phyloP scores from a whole-genome alignment of 164 flowering plant genomes.

The Tetracentron sinense region DNA sequence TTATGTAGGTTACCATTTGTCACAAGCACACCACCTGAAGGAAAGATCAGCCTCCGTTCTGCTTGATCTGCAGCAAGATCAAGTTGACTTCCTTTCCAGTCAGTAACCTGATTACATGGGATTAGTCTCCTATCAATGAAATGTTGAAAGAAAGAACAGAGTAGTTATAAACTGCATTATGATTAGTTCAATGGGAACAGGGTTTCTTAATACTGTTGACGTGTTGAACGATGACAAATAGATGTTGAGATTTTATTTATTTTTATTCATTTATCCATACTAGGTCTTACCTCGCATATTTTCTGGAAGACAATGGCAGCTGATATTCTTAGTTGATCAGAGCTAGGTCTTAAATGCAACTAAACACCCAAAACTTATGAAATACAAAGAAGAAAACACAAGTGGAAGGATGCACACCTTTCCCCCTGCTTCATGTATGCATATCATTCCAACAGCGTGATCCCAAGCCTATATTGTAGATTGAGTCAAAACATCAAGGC shows the following conservation, averaged over 20 bases:
- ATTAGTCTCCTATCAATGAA: not conserved
- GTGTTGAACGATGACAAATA: too few species aligned
- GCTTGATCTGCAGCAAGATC: slow-evolving; percentile 68
- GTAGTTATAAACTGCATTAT: not conserved
- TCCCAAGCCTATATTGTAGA: slow-evolving; percentile 65
- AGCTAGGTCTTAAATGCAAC: not conserved
- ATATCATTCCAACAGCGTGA: slow-evolving; percentile 86
- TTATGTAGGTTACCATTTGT: slow-evolving; percentile 60
- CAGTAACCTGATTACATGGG: slow-evolving; percentile 58
- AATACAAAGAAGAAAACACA: not conserved
- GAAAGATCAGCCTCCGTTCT: slow-evolving; percentile 61
- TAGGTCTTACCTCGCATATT: not conserved
- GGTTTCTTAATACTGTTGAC: too few species aligned
- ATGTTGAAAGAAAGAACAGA: not conserved
- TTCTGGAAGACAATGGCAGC: not conserved
- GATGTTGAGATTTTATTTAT: not conserved
- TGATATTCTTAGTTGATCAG: too few species aligned
- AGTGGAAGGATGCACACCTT: slow-evolving; percentile 42
- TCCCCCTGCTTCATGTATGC: slow-evolving; percentile 93
- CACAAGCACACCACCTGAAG: slow-evolving; percentile 76
- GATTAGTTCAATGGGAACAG: too few species aligned
- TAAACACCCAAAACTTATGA: not conserved
- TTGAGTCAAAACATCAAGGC: slow-evolving; percentile 10
- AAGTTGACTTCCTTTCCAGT: slow-evolving; percentile 69
- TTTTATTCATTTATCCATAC: not conserved